phyloP scores from a whole-genome alignment of 176 grass and related monocot species.

The Cenchrus purpureus region DNA sequence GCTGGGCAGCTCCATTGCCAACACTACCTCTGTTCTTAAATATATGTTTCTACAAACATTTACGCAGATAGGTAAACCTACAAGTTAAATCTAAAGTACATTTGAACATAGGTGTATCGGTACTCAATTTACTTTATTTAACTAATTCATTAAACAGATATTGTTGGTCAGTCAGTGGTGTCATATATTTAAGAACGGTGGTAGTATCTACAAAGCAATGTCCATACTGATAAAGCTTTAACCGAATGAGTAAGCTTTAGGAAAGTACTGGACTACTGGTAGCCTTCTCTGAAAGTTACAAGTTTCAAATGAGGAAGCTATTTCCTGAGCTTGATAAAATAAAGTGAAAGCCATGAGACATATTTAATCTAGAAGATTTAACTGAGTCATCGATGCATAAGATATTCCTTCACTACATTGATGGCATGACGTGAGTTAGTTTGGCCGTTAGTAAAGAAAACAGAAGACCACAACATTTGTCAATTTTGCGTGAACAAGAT shows the following conservation, averaged over 20 bases:
- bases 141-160: too few relatives aligned
- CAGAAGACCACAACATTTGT: neutral
- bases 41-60: too few relatives aligned
- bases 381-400: neutral
- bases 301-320: constrained; percentile 8
- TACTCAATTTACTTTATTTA: too few relatives aligned
- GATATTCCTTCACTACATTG: neutral
- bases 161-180: too few relatives aligned
- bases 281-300: neutral
- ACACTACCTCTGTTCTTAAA: too few relatives aligned
- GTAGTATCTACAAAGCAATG: neutral
- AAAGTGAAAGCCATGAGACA: neutral
- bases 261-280: neutral
- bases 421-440: neutral
- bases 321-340: constrained; percentile 12
- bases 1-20: too few relatives aligned
- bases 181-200: too few relatives aligned
- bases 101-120: too few relatives aligned
- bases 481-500: neutral
- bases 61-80: too few relatives aligned
- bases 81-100: too few relatives aligned
- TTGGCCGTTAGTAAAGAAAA: neutral
- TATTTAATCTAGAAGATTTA: neutral
- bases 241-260: constrained; percentile 2
- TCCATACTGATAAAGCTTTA: neutral